These are phyloP conservation scores for Myotisia sp. DNA, from an alignment of 2,329 filamentous ascomycete species.

Conservation along the genomic window DNA sequence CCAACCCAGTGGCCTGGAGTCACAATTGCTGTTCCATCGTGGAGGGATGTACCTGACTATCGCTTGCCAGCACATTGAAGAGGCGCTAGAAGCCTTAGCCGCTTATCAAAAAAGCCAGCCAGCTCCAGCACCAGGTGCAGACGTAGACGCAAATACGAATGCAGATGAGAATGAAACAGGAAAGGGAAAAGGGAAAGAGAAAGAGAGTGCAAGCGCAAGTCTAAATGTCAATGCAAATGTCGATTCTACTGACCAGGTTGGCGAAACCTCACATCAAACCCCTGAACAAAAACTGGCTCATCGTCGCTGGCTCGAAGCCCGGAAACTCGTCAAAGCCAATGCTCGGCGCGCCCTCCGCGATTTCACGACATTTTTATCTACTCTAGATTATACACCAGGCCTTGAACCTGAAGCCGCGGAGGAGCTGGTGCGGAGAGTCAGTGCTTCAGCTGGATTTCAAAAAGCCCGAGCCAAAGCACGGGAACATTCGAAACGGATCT, in stretches of 20 bases:
- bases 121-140: background rate
- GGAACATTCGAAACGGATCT: background rate
- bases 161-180: background rate
- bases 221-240: background rate
- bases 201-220: background rate
- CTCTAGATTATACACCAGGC: slow-evolving; percentile 66
- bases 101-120: slow-evolving; percentile 9
- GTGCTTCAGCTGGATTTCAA: slow-evolving; percentile 33
- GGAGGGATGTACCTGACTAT: slow-evolving; percentile 57
- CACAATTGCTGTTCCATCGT: slow-evolving; percentile 62
- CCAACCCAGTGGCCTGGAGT: slow-evolving; percentile 60
- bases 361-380: slow-evolving; percentile 55
- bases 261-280: slow-evolving; percentile 6
- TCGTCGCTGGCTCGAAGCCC: slow-evolving; percentile 40
- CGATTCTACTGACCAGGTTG: background rate
- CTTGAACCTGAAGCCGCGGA: slow-evolving; percentile 42
- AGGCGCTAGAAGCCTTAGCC: slow-evolving; percentile 38
- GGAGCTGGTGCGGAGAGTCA: slow-evolving; percentile 44
- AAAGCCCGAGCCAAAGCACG: background rate
- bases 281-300: slow-evolving; percentile 33
- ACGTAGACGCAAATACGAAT: background rate
- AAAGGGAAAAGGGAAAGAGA: no score
- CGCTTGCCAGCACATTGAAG: slow-evolving; percentile 51
- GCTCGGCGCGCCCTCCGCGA: slow-evolving; percentile 65
- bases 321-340: slow-evolving; percentile 56